Base-by-base conservation (phyloP, 1,284 basidiomycete genomes). In the Cutaneotrichosporon curvatum region DNA sequence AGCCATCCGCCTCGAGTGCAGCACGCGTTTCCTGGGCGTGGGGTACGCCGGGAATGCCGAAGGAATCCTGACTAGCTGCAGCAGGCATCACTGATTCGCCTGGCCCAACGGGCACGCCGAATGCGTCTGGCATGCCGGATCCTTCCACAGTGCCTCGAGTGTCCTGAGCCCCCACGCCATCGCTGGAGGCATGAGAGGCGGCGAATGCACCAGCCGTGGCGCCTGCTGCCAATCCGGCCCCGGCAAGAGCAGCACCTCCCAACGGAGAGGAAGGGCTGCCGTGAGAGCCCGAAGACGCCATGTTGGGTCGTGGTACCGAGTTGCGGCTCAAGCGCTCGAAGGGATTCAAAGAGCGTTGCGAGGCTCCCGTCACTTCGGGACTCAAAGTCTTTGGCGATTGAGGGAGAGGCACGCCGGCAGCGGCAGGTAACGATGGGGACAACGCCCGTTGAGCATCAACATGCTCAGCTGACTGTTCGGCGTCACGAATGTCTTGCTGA, bases 311-410 rank as follows among this genome's bases (percentile, higher is more conserved):
- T 60, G 16, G 61, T 61, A 1, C 54, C 62, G 11, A 28, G 39
- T 37, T 31, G n/a, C 53, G 42, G 46, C 35, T 47, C 41, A 51
- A 35, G 8, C 85, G 76, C 55, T 91, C 92, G 63, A 98, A 98
- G 0, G 94, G 94, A 67, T 98, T 98, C 61, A 83, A 94, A 60
- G 87, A 91, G 71, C 85, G 84, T 36, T 70, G 63, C 10, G 74
- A 75, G 31, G 62, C 62, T 20, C 62, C 74, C 8, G 71, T 77
- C 40, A 53, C 66, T 47, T 54, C 70, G 53, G 60, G 76, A 45
- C 69, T 71, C 37, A 72, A 59, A 50, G 59, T 56, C 22, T 81
- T 79, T 14, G 87, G 85, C 0, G 85, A 82, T 11, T 71, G 62
- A 1, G 86, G 87, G 12, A 88, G 74, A 2, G 84, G 79, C 8